These are phyloP conservation scores for Pulchroboletus neoregius DNA, from an alignment of 1,284 basidiomycete genomes.

Conservation along the genomic window DNA sequence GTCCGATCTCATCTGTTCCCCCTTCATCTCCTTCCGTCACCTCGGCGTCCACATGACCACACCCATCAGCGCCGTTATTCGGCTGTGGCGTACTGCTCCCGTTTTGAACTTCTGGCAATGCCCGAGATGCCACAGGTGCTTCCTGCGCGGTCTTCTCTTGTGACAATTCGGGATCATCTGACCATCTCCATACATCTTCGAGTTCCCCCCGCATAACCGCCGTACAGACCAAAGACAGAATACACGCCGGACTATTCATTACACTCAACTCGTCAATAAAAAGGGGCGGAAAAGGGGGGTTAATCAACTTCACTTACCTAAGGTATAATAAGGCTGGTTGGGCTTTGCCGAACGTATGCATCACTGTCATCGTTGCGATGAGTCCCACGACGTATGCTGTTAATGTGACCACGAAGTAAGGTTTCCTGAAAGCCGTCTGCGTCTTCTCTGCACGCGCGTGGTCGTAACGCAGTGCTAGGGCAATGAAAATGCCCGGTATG, in stretches of 20 bases:
- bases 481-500: constrained; percentile 86
- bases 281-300: background rate
- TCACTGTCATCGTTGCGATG: constrained; percentile 77
- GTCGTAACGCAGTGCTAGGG: constrained; percentile 88
- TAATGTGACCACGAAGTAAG: constrained; percentile 78
- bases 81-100: constrained; percentile 20
- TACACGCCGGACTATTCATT: constrained; percentile 58
- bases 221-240: constrained; percentile 55
- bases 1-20: constrained; percentile 9
- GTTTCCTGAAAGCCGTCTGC: constrained; percentile 53
- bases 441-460: constrained; percentile 44
- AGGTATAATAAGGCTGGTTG: constrained; percentile 95
- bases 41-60: constrained; percentile 9
- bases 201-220: constrained; percentile 57
- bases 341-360: constrained; percentile 78
- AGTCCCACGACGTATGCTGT: constrained; percentile 80
- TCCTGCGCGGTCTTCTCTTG: constrained; percentile 12
- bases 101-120: constrained; percentile 15
- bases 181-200: constrained; percentile 60
- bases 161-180: constrained; percentile 41
- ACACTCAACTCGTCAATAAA: constrained; percentile 8
- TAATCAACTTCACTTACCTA: constrained; percentile 49
- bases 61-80: constrained; percentile 11
- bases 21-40: constrained; percentile 16
- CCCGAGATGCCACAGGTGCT: constrained; percentile 11